A percentile compares a stretch with the other conserved stretches of the same genome.
These are phyloP conservation scores for Pichia insulana DNA, from an alignment of 805 yeast species.

Conservation along the genomic window DNA sequence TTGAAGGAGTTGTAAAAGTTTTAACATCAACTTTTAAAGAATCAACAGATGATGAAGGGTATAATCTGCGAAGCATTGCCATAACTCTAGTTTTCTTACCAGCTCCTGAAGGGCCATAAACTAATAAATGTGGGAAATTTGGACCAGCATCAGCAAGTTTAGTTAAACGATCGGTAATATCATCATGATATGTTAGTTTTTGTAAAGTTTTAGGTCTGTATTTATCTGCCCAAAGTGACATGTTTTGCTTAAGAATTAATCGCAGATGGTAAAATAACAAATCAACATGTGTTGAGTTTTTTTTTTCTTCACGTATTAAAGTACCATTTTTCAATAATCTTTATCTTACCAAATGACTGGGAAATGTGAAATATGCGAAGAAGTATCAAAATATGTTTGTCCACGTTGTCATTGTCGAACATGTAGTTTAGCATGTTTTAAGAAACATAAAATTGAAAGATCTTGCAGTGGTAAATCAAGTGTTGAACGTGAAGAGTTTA, in stretches of 20 bases:
- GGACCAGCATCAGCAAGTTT: conserved; percentile 43
- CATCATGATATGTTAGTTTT: conserved; percentile 56
- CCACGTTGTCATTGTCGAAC: conserved; percentile 66
- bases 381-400: conserved; percentile 57
- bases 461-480: conserved; percentile 55
- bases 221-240: conserved; percentile 97
- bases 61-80: conserved; percentile 68
- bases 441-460: conserved; percentile 52
- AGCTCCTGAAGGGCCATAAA: conserved; percentile 95
- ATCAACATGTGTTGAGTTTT: background rate
- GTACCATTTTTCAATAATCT: no score
- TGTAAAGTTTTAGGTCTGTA: conserved; percentile 69
- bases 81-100: conserved; percentile 93
- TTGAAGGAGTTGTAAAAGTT: conserved; percentile 63
- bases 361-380: conserved; percentile 40
- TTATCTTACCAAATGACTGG: background rate
- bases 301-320: no score
- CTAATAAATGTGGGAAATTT: conserved; percentile 86
- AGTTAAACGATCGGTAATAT: conserved; percentile 52
- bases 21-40: conserved; percentile 86
- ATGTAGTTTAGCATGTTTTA: conserved; percentile 67
- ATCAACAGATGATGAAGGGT: conserved; percentile 67
- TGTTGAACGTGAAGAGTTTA: conserved; percentile 39
- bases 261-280: no score
- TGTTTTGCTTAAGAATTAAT: background rate